Base-by-base conservation (phyloP, 306 rosid genomes). In the Aeschynomene evenia region DNA sequence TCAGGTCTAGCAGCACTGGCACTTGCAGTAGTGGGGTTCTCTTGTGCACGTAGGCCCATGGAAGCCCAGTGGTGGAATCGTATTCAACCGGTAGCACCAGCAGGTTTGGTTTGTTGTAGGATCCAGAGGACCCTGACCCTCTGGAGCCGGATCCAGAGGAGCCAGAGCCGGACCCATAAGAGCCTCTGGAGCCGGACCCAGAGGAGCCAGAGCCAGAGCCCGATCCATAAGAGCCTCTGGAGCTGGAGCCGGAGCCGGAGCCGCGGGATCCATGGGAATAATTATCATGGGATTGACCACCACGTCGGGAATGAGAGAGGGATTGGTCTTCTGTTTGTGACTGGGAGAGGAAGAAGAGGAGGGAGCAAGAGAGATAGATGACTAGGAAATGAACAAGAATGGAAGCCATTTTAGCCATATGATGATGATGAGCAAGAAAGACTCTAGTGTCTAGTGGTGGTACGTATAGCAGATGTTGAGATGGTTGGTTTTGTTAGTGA, bases 1-100 rank as follows among this genome's bases (percentile, higher is more conserved):
- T 85, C 0, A 83, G 85, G 71, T 83, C 92, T 0, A 89, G 3
- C 0, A 87, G 71, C 18, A 81, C 46, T 0, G 86, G 89, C 2
- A 80, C 61, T 21, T 34, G 56, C 0, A 7, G 26, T 0, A 72
- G 48, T 34, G 87, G 87, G 28, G 83, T 83, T 51, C 83, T 74
- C 64, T 84, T 86, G 58, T 68, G 55, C 48, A 87, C 40, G 50
- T 71, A 72, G 34, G 82, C 72, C 68, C 86, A 83, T 4, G 85
- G 82, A 23, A 90, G 93, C 22, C 74, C 63, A 1, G 85, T 80
- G 0, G 74, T 52, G 1, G 34, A n/a, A 12, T 82, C 91, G 18
- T 68, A 68, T 0, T 72, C 70, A 1, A 84, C 80, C 0, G 63
- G 79, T 23, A 90, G 64, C 10, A 68, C 79, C 0, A 87, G 62